Percentiles rank a stretch among this genome's conserved stretches.
Evolutionary conservation across 352 stramenopile genomes (phyloP).

Genomic region (Poterioochromonas sp.): DNA sequence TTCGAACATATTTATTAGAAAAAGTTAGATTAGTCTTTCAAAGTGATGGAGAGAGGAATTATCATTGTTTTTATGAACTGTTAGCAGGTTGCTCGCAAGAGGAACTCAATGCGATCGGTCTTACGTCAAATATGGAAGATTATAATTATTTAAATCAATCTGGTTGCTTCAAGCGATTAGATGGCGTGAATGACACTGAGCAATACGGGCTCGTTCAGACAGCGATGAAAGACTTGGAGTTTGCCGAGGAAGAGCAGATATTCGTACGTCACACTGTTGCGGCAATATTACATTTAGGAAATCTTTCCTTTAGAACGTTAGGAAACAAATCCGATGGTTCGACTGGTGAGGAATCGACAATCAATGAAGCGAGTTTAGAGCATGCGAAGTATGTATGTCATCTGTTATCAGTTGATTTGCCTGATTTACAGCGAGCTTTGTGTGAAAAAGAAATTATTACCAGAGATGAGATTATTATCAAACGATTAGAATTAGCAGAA

Average conservation of each 20-base stretch:
- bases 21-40: slow-evolving; percentile 77
- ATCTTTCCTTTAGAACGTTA: slow-evolving; percentile 80
- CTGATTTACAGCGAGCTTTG: neutral
- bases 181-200: neutral
- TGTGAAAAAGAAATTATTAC: slow-evolving; percentile 25
- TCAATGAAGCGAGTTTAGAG: neutral
- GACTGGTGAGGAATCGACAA: neutral
- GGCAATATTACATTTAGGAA: slow-evolving; percentile 91
- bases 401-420: neutral
- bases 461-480: slow-evolving; percentile 76
- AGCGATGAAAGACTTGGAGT: neutral
- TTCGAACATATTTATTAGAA: slow-evolving; percentile 86
- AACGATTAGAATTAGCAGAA: neutral
- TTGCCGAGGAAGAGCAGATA: neutral
- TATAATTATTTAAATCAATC: neutral
- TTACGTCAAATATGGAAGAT: neutral
- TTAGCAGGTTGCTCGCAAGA: slow-evolving; percentile 36
- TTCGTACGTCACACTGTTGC: slow-evolving; percentile 85
- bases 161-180: neutral
- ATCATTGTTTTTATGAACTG: slow-evolving; percentile 98
- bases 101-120: neutral
- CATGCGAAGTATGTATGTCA: slow-evolving; percentile 3
- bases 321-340: neutral
- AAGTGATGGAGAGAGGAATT: slow-evolving; percentile 83
- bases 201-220: neutral